Base-by-base conservation (phyloP, 2,329 filamentous ascomycete species). In the Ophiosphaerella korrae region DNA sequence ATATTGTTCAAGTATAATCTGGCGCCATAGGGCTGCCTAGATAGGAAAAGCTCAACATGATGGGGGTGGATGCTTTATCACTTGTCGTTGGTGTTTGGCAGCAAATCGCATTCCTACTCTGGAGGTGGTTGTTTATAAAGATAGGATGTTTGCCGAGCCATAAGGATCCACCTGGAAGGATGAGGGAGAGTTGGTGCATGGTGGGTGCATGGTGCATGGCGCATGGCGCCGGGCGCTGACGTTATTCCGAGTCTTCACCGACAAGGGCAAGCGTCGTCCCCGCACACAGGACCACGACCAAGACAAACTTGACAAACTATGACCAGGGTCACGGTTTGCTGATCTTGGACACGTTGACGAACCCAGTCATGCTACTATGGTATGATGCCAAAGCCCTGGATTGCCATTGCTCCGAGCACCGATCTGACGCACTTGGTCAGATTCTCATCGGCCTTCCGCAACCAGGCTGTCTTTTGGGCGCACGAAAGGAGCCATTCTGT, bases 161-260 rank as follows among this genome's bases (percentile, higher is more conserved):
- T 38, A 45, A 18, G 18, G 24, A 46, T 32, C 8, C 38, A 52
- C 52, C 13, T 53, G 48, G 56, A 52, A 57, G 53, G 40, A 31
- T 57, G 42, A 45, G 49, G 39, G 42, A 24, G 38, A 45, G 39
- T 34, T 42, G 39, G 36, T 32, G 45, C 26, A 11, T 29, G 43
- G 29, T 47, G 42, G 29, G 32, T 34, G 26, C 45, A 16, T n/a
- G 35, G 36, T 32, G 44, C 26, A 11, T 29, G 43, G 29, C 45
- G 39, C 23, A 29, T 34, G 29, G 35, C 51, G 53, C 45, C 41
- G 45, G 50, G 21, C 21, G 33, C 41, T 48, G 53, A 40, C 40
- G 48, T 36, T 48, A 29, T 23, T 49, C 56, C 56, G 58, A 59
- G 48, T 46, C 53, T 61, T 61, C 56, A 49, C 58, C 58, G 58